Base-by-base conservation (phyloP, 1,284 basidiomycete species). In the Pseudozyma pruni region DNA sequence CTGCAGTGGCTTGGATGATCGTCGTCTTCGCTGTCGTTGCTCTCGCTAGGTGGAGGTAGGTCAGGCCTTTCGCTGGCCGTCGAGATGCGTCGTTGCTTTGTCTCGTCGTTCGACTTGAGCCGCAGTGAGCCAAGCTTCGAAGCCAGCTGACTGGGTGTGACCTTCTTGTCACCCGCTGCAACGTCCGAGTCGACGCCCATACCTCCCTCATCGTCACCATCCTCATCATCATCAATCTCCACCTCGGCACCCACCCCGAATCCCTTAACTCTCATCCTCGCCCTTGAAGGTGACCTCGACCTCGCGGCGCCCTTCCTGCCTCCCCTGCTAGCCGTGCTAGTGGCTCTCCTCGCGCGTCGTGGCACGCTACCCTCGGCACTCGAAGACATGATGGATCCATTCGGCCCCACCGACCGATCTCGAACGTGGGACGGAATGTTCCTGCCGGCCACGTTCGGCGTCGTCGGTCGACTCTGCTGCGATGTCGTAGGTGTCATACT, bases 171-270 rank as follows among this genome's bases (percentile, higher is more conserved):
- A 22, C 20, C 33, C 13, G 33, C 14, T 33, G 44, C 14, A 22
- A 20, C 25, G 31, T 33, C n/a, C n/a, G n/a, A n/a, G n/a, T 34
- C 85, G 49, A 82, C 83, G 27, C 55, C 49, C n/a, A 86, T 78
- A 44, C 86, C 86, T 72, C 88, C 87, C 44, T 87, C 58, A 4
- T 61, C 59, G 10, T 63, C 48, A 14, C 41, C 57, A 10, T 59
- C 63, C 9, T 70, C 64, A 4, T 71, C 71, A 8, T 67, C 70
- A 29, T 78, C 69, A 32, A 60, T 50, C 23, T 75, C 81, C 43
- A 77, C 66, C 22, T 67, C 66, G 16, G 76, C 76, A 19, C 46
- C 70, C 10, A 54, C 43, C 31, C 76, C 76, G 31, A 78, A 78
- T 0, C 76, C 69, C 13, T 44, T 53, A 3, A 72, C 62, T 13